These are phyloP conservation scores for Nymphaea colorata DNA, from an alignment of 164 flowering plant genomes.

Conservation along the genomic window DNA sequence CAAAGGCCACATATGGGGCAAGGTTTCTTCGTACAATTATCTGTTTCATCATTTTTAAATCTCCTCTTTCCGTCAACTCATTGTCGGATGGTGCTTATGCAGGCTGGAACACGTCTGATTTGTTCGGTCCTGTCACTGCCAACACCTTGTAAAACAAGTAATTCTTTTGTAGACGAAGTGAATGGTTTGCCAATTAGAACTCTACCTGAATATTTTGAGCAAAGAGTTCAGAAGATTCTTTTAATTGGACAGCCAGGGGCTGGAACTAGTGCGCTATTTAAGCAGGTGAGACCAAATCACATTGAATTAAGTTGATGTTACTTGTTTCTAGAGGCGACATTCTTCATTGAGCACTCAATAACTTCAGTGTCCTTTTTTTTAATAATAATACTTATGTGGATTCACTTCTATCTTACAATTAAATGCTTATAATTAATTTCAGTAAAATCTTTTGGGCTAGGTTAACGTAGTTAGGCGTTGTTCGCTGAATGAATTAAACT, in stretches of 20 bases:
- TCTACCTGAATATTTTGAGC: constrained; percentile 54
- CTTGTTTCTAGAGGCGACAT: background rate
- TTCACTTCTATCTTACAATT: too few relatives aligned
- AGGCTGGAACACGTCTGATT: constrained; percentile 73
- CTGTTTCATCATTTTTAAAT: background rate
- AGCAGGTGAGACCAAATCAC: constrained; percentile 46
- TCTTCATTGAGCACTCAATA: too few relatives aligned
- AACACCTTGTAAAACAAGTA: constrained; percentile 52
- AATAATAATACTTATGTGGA: too few relatives aligned
- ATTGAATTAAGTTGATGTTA: background rate
- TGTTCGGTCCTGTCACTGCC: constrained; percentile 84
- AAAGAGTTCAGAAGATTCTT: constrained; percentile 65
- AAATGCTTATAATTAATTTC: too few relatives aligned
- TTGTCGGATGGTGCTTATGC: constrained; percentile 4
- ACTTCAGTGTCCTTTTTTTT: too few relatives aligned
- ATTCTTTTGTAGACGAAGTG: constrained; percentile 35
- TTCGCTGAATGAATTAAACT: too few relatives aligned
- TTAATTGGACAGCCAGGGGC: constrained; percentile 75
- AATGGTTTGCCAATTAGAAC: constrained; percentile 21
- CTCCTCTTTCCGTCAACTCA: background rate
- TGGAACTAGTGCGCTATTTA: constrained; percentile 87
- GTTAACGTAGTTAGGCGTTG: too few relatives aligned
- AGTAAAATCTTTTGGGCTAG: too few relatives aligned
- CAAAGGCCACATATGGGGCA: constrained; percentile 89
- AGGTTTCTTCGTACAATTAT: constrained; percentile 30